Conservation (phyloP, 768 basidiomycete species). For the Phlegmacium glaucopus region DNA sequence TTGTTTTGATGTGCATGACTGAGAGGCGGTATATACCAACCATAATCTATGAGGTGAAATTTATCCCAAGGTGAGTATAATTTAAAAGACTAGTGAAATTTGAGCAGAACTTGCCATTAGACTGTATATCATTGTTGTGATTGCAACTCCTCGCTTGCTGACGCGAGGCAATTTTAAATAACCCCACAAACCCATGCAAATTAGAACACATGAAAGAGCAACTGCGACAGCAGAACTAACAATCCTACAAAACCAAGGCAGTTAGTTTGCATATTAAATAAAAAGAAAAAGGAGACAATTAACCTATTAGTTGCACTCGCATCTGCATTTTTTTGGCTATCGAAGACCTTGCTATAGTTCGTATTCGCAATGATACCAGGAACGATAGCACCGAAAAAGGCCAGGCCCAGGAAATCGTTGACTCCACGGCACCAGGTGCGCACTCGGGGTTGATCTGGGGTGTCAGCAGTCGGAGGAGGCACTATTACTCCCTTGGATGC, state of each 20-base stretch:
- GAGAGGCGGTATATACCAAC: slow-evolving; percentile 37
- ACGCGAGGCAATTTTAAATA: slow-evolving; percentile 23
- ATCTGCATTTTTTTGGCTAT: slow-evolving; percentile 16
- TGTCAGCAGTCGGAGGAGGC: slow-evolving; percentile 20
- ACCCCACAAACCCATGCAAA: slow-evolving; percentile 19
- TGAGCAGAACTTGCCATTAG: slow-evolving; percentile 21
- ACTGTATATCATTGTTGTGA: slow-evolving; percentile 18
- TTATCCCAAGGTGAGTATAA: not conserved
- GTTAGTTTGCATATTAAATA: not conserved
- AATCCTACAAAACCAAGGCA: slow-evolving; percentile 14
- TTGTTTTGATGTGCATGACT: slow-evolving; percentile 33
- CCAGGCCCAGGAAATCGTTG: slow-evolving; percentile 17
- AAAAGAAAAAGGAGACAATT: slow-evolving; percentile 11
- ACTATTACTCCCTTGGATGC: slow-evolving; percentile 19
- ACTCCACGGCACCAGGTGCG: slow-evolving; percentile 29
- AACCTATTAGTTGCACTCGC: slow-evolving; percentile 12
- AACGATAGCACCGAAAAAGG: slow-evolving; percentile 28
- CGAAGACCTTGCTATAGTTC: slow-evolving; percentile 15
- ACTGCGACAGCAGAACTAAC: slow-evolving; percentile 20
- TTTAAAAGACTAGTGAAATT: not conserved
- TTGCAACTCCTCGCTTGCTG: slow-evolving; percentile 17
- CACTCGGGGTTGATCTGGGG: slow-evolving; percentile 26
- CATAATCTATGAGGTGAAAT: slow-evolving; percentile 18
- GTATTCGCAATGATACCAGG: slow-evolving; percentile 27
- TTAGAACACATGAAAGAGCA: slow-evolving; percentile 13